Base-by-base conservation (phyloP, 2,329 filamentous ascomycete species). In the Calonectria naviculata region DNA sequence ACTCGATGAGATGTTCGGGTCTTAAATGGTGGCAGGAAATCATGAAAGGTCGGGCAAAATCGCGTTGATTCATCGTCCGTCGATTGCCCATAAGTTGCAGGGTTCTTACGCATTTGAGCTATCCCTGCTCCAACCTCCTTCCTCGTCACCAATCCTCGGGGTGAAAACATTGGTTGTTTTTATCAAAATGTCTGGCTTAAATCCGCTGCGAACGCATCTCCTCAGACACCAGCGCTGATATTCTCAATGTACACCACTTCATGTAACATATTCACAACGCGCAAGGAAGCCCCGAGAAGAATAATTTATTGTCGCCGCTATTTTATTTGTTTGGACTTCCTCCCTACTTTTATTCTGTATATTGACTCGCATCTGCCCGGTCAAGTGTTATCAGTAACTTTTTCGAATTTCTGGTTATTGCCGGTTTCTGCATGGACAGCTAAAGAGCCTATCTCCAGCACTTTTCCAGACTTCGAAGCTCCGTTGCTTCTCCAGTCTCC, bases 371-470 rank as follows among this genome's bases (percentile, higher is more conserved):
- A 10, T 24, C 13, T 21, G 9, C n/a, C 13, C 44, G 36, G 21
- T 21, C 21, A 13, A 41, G 17, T 8, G 19, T 58, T n/a, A 28
- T 49, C 24, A 21, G 21, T 21, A 28, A 13, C 9, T 17, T 60
- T 49, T 15, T 19, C 17, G n/a, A 19, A 24, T 28, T 42, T 38
- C 38, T n/a, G n/a, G 13, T 71, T 68, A 71, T 68, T 63, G 56
- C 31, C 70, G 65, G 15, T 36, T 67, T 54, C 68, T 75, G 17
- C 56, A 66, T 54, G 76, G 68, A 28, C 70, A 65, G 38, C 70
- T 69, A 62, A 78, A 78, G 29, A 76, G 67, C 41, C 56, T 78
- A 26, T 78, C 76, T 12, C 76, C 76, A 26, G 76, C 76, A 44
- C 74, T 63, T 47, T 64, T 76, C 76, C 76, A 78, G 42, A 68